A percentile compares a stretch with the other conserved stretches of the same genome.
These are phyloP conservation scores for Aphanomyces invadans DNA, from an alignment of 352 stramenopile genomes.

Conservation along the genomic window DNA sequence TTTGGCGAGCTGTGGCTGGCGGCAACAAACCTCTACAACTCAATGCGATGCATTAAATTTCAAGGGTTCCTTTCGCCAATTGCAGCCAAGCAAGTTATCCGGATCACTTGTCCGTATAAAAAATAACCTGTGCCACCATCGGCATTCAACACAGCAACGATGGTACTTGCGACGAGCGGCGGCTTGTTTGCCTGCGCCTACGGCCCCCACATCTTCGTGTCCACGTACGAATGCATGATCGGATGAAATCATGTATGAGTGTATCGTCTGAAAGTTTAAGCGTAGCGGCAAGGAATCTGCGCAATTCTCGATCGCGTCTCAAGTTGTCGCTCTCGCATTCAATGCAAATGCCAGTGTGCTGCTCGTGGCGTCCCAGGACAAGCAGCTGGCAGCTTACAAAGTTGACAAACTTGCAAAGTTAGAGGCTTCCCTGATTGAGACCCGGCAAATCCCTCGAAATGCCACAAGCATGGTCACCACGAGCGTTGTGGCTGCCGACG, in stretches of 20 bases:
- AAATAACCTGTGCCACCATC: neutral
- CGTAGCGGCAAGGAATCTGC: slow-evolving; percentile 12
- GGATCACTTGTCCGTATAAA: neutral
- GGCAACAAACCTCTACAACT: neutral
- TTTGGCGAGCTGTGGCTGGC: slow-evolving; percentile 7
- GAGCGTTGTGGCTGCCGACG: slow-evolving; percentile 24
- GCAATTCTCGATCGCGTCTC: neutral
- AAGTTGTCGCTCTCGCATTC: slow-evolving; percentile 20
- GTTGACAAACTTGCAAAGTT: neutral
- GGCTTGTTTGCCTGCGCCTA: slow-evolving; percentile 18
- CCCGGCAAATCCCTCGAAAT: slow-evolving; percentile 45
- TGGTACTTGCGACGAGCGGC: slow-evolving; percentile 1
- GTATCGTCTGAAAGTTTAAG: neutral
- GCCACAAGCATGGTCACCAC: slow-evolving; percentile 56
- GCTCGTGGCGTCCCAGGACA: slow-evolving; percentile 7
- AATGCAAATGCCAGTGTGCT: slow-evolving; percentile 14
- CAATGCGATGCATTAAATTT: neutral
- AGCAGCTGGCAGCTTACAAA: slow-evolving; percentile 15
- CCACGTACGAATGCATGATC: slow-evolving; percentile 12
- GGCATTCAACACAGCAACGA: neutral
- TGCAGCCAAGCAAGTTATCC: slow-evolving; percentile 8
- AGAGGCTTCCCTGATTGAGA: neutral
- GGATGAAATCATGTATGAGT: neutral
- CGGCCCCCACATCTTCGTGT: slow-evolving; percentile 17
- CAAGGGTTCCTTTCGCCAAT: neutral